Evolutionary conservation across 768 basidiomycete species (phyloP).

Genomic region (Lactifluus echinatus): DNA sequence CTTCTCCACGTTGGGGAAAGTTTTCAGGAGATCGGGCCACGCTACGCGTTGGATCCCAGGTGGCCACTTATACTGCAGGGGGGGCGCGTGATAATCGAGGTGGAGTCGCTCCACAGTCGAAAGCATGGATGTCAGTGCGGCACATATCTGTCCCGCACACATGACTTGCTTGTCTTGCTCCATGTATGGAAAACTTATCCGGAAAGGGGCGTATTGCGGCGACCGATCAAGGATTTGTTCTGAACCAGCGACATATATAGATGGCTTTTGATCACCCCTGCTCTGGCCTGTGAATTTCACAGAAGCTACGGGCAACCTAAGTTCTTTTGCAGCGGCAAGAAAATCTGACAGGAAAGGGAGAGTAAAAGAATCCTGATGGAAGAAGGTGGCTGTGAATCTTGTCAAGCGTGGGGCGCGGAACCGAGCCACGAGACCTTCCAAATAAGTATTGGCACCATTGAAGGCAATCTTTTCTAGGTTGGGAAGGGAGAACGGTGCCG

Average conservation of each 20-base stretch:
- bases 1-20: not conserved
- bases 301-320: not conserved
- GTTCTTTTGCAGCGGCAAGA: not conserved
- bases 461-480: not conserved
- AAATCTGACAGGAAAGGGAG: not conserved
- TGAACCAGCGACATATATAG: not conserved
- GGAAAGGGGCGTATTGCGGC: not conserved
- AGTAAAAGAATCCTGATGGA: not conserved
- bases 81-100: not conserved
- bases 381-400: not conserved
- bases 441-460: not conserved
- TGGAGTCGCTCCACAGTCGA: not conserved
- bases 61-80: not conserved
- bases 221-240: not conserved
- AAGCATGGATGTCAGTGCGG: not conserved
- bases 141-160: not conserved
- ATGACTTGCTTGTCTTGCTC: not conserved
- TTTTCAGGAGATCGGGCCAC: not conserved
- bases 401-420: not conserved
- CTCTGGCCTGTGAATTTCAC: not conserved
- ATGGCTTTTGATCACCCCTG: not conserved
- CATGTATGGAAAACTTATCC: not conserved
- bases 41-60: too few species aligned
- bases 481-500: slow-evolving; percentile 20
- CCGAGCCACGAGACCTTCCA: not conserved